These are phyloP conservation scores for Kwoniella shandongensis DNA, from an alignment of 768 basidiomycete genomes.

Conservation along the genomic window DNA sequence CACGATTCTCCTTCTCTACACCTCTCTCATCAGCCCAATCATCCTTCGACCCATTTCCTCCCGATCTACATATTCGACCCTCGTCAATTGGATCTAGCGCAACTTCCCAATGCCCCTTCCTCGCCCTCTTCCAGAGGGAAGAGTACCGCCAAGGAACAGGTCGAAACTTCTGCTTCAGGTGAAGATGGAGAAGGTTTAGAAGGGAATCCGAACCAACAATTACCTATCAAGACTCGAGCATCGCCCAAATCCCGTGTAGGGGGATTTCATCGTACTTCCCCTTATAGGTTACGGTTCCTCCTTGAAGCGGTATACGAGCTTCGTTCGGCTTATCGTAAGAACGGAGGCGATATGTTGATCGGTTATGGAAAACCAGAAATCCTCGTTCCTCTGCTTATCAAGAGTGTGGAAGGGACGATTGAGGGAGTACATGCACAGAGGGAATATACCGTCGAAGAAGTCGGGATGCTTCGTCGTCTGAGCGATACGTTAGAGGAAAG, in stretches of 20 bases:
- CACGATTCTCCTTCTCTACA: constrained; percentile 47
- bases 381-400: constrained; percentile 48
- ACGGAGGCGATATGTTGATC: constrained; percentile 52
- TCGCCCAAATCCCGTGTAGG: constrained; percentile 32
- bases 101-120: constrained; percentile 45
- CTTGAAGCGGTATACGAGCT: constrained; percentile 53
- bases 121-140: constrained; percentile 28
- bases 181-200: constrained; percentile 9
- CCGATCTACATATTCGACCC: constrained; percentile 57
- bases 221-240: background rate
- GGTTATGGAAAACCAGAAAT: constrained; percentile 55
- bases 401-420: constrained; percentile 37
- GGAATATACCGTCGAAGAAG: constrained; percentile 47
- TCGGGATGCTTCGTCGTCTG: constrained; percentile 18
- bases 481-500: constrained; percentile 26
- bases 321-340: constrained; percentile 38
- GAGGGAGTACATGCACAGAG: constrained; percentile 51
- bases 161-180: too few species aligned
- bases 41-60: constrained; percentile 53
- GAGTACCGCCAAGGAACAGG: constrained; percentile 25
- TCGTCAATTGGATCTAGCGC: constrained; percentile 53
- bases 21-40: constrained; percentile 33
- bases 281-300: constrained; percentile 50
- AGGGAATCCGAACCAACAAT: constrained; percentile 20
- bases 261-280: constrained; percentile 38